Conservation (phyloP, 257 asterid species). For the Primulina tabacum region DNA sequence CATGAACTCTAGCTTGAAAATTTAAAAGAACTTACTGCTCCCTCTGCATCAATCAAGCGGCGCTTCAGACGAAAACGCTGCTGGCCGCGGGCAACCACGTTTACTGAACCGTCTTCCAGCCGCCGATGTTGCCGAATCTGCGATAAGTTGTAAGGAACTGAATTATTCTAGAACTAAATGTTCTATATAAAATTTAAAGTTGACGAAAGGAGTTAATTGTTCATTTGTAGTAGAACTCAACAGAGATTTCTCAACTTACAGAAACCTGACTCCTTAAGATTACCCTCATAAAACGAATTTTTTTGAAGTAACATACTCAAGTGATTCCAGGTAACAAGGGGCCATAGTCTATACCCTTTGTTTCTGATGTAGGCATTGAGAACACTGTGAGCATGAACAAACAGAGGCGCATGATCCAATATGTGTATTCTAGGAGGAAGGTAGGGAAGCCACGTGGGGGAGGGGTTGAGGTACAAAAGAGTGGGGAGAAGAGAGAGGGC, state of each 20-base stretch:
- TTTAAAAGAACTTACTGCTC: slow-evolving; percentile 58
- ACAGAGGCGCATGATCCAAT: too few species aligned
- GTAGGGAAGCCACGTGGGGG: too few species aligned
- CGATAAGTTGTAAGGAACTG: slow-evolving; percentile 20
- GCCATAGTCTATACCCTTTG: background rate
- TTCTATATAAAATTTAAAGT: background rate
- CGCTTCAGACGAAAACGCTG: slow-evolving; percentile 92
- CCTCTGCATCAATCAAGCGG: slow-evolving; percentile 75
- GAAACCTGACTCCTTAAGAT: slow-evolving; percentile 9
- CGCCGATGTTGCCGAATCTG: slow-evolving; percentile 89
- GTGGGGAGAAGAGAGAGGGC: too few species aligned
- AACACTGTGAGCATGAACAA: too few species aligned
- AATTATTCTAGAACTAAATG: slow-evolving; percentile 14
- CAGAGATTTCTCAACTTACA: background rate
- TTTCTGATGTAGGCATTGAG: background rate
- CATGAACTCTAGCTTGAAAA: slow-evolving; percentile 17
- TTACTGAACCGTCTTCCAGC: slow-evolving; percentile 91
- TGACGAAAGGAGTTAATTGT: slow-evolving; percentile 10
- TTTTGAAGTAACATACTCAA: slow-evolving; percentile 1
- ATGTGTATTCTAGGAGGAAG: too few species aligned
- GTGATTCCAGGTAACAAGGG: slow-evolving; percentile 7
- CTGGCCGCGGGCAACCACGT: slow-evolving; percentile 85
- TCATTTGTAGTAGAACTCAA: slow-evolving; percentile 6
- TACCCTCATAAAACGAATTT: slow-evolving; percentile 1
- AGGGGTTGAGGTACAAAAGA: too few species aligned